Evolutionary conservation across 1,284 basidiomycete species (phyloP).

Genomic region (Heterobasidion parviporum): DNA sequence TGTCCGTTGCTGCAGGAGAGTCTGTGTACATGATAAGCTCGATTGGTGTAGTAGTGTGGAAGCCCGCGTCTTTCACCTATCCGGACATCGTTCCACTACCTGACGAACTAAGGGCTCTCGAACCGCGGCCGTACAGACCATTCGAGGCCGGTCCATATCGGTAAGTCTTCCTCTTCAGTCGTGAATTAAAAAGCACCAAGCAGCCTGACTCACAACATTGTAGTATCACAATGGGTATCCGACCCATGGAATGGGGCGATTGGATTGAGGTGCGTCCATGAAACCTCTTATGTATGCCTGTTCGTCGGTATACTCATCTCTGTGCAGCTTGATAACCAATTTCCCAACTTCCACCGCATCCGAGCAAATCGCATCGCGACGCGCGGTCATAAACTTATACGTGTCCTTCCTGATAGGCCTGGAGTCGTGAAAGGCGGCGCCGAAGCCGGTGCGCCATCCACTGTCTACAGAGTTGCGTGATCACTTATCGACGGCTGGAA

Average conservation of each 20-base stretch:
- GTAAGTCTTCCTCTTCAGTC: constrained; percentile 4
- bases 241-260: constrained; percentile 11
- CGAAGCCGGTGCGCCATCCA: background rate
- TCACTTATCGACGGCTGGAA: background rate
- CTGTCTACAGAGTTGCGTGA: background rate
- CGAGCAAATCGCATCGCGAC: constrained; percentile 43
- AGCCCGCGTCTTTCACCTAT: constrained; percentile 35
- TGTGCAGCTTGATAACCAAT: constrained; percentile 47
- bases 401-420: constrained; percentile 40
- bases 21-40: background rate
- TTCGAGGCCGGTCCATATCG: constrained; percentile 12
- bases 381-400: constrained; percentile 38
- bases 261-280: constrained; percentile 11
- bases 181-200: background rate
- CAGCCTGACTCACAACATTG: background rate
- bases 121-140: constrained; percentile 13
- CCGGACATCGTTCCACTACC: constrained; percentile 26
- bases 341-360: constrained; percentile 43
- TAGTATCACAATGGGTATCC: constrained; percentile 14
- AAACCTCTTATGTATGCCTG: no score
- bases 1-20: background rate
- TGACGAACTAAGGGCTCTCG: constrained; percentile 10
- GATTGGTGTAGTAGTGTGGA: constrained; percentile 32
- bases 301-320: background rate
- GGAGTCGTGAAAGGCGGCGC: constrained; percentile 26